Evolutionary conservation across 2,329 filamentous ascomycete genomes (phyloP), one percentile per base, ranked within the genome.

Genomic region (Hyphodiscus sp.): DNA sequence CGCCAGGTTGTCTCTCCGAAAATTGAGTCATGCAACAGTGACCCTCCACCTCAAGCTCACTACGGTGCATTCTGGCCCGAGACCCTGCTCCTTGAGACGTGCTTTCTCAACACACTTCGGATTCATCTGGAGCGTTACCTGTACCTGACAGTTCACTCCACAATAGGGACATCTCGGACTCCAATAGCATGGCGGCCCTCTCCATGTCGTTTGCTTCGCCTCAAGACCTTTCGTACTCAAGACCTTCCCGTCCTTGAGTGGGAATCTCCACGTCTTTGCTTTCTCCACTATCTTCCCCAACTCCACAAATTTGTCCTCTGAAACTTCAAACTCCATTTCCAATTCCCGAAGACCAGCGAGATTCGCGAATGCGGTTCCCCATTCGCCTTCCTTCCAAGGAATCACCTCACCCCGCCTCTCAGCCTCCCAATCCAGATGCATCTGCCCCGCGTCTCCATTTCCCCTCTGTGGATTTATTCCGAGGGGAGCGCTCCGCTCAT

Each of bases 251-350:
- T 51, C 53, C 1, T 29, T 48, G 49, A 63, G 30, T 0, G 62
- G 61, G 30, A 64, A 65, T 19, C 45, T 57, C 62, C 61, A 65
- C 8, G 23, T 54, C 41, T 56, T 56, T 1, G 63, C 63, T 47
- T 57, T 59, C 33, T 59, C 54, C 1, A 61, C 53, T 41, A 66
- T 61, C 18, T 18, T 18, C 38, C 49, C 47, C 23, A 66, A 46
- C 33, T 66, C 62, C 10, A 42, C 50, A n/a, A 52, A 51, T 49
- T 63, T 63, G 41, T 66, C 61, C 19, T 63, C 61, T 1, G 43
- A 49, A 0, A 59, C 61, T 50, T 66, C 63, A 15, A 66, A 56
- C 38, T 65, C 61, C 16, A 64, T 57, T 30, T 58, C 55, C 0
- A 66, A 18, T 19, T 56, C 54, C 18, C 60, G 57, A 2, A 66